Evolutionary conservation across 208 protist species (phyloP), one percentile per base, ranked within the genome.

Genomic region (Trypanosoma conorhini): DNA sequence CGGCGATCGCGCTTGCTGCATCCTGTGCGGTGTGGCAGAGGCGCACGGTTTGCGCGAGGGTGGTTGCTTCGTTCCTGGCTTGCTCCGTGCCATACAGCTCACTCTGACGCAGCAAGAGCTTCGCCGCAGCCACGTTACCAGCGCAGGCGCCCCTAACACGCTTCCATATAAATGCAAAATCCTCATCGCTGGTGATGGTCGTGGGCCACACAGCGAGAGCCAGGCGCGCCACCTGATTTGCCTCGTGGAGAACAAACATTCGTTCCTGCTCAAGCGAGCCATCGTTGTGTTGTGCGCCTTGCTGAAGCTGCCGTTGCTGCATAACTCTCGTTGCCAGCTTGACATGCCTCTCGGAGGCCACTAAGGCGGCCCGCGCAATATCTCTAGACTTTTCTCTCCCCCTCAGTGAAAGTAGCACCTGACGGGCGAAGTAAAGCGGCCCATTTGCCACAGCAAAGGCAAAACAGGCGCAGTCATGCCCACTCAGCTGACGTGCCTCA

Each of bases 401-500:
- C 28, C 48, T 21, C 13, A 66, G 15, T 71, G 79, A 77, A 17
- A 26, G 15, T 17, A 92, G 48, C 44, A 87, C 60, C 13, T 69
- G 70, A 15, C 66, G 69, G 1, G 80, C 65, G 61, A 88, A 88
- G 5, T 33, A 12, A 15, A 85, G 44, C 5, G 87, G 80, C 1
- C 76, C 81, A 2, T 70, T 64, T 64, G 65, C 64, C 22, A 86
- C 75, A 0, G 72, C 67, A 60, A 81, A 82, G 4, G 77, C 72
- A 70, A 92, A 92, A 72, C 71, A 67, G 46, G 83, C 81, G 33
- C 82, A 52, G 52, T 92, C 87, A 10, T 40, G 28, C 40, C 79
- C 31, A 21, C 50, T 70, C 30, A 92, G 68, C 28, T 60, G 71
- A 5, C 70, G 57, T 26, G 74, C 59, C 62, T 85, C 81, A 35